Base-by-base conservation (phyloP, 345 rosid species). In the Eucalyptus brandiana region DNA sequence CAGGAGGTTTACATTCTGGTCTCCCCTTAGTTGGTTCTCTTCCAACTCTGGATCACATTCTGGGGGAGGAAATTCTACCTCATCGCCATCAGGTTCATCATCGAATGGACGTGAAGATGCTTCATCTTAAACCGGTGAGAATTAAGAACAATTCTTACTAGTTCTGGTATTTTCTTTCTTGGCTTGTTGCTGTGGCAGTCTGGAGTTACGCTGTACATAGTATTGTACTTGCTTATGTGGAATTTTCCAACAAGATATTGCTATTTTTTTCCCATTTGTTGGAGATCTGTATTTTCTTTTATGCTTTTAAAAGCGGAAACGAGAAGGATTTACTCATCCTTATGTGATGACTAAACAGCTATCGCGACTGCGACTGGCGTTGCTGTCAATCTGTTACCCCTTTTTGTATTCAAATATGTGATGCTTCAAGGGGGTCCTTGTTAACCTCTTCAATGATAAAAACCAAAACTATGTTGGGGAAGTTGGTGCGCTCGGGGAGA, bases 1-100 rank as follows among this genome's bases (percentile, higher is more conserved):
- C 54, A 93, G 99, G 88, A 91, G 99, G 94, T 97, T 95, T 88
- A 90, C 95, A 8, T 42, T 96, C 87, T 97, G 99, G 99, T 97
- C 96, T 14, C 95, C 95, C 86, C 94, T 90, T 91, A 93, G 97
- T 40, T 92, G 95, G 86, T 96, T 97, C 89, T 94, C 98, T 54
- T 93, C 98, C 13, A 93, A 94, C 11, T 92, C 96, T 37, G 89
- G 92, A 76, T 92, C 92, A 47, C 88, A 45, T 49, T 81, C 96
- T 42, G 89, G 92, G 86, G 92, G 92, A 87, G 93, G 90, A 90
- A 93, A 93, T 91, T 91, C 93, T 21, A 87, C 93, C 58, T 93
- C 95, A 3, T 44, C 92, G 26, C 90, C 94, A 3, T 87, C 93
- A 40, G 89, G 88, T 56, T 72, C 89, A 88, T 91, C 93, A 87